Conservation (phyloP, 192 early-diverging fungal species). For the Rhizophlyctis rosea region DNA sequence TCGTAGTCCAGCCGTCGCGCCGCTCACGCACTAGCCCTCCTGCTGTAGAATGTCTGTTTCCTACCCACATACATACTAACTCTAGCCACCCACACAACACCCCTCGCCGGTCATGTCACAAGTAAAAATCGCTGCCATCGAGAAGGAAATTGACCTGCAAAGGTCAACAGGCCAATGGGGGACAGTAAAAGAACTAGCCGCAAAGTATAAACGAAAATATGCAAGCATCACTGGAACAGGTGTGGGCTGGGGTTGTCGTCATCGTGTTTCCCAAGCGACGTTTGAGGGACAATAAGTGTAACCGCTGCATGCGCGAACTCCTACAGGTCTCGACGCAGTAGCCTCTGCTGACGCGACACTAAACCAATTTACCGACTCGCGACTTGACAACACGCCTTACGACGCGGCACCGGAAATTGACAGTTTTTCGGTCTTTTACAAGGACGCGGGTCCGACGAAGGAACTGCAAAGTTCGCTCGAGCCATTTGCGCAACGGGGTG, state of each 20-base stretch:
- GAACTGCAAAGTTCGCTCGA: constrained; percentile 1
- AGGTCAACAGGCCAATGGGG: constrained; percentile 22
- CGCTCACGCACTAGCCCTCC: too few species aligned
- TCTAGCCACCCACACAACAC: too few species aligned
- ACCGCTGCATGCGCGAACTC: not conserved
- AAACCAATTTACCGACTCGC: not conserved
- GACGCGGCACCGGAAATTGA: constrained; percentile 11
- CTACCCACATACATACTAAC: too few species aligned
- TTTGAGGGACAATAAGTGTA: not conserved
- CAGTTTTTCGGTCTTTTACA: not conserved
- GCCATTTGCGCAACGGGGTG: not conserved
- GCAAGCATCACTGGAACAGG: constrained; percentile 18
- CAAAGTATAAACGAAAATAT: constrained; percentile 28
- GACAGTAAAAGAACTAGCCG: constrained; percentile 6
- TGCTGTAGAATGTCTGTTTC: too few species aligned
- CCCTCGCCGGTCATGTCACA: not conserved
- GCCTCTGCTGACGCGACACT: constrained; percentile 11
- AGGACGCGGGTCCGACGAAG: not conserved
- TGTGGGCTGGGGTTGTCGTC: not conserved
- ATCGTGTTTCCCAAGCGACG: not conserved
- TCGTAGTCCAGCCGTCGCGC: too few species aligned
- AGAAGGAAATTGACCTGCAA: constrained; percentile 28
- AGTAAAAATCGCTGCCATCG: constrained; percentile 15
- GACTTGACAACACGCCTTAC: not conserved
- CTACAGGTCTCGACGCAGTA: constrained; percentile 8